Evolutionary conservation across 1,284 basidiomycete genomes (phyloP).

Genomic region (Apiotrichum gracile): DNA sequence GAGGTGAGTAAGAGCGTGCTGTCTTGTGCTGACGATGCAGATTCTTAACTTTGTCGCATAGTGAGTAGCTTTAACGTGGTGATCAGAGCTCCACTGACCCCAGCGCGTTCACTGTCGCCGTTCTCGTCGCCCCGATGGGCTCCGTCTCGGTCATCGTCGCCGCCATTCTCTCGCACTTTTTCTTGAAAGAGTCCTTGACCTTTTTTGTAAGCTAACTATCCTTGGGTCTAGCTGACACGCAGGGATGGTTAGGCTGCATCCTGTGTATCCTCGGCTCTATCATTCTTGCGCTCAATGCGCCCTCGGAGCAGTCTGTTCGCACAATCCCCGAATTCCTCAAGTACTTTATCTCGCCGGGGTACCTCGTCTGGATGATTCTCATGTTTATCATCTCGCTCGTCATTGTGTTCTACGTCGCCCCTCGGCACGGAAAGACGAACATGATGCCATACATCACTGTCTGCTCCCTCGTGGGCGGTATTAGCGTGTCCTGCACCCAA

Average conservation of each 20-base stretch:
- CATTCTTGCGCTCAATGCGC: conserved; percentile 62
- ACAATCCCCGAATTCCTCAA: conserved; percentile 73
- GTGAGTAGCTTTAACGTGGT: conserved; percentile 22
- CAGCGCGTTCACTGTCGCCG: conserved; percentile 40
- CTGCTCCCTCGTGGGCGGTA: conserved; percentile 93
- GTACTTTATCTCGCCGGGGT: conserved; percentile 80
- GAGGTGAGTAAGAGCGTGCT: conserved; percentile 6
- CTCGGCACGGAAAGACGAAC: conserved; percentile 77
- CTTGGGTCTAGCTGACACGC: not conserved
- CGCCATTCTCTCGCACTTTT: conserved; percentile 85
- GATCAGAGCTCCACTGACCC: not conserved
- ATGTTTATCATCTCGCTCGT: conserved; percentile 30
- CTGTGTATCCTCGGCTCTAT: conserved; percentile 74
- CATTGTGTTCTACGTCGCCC: conserved; percentile 39
- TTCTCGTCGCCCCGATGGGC: conserved; percentile 64
- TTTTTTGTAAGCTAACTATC: conserved; percentile 21
- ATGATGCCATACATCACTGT: conserved; percentile 95
- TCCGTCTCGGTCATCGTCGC: conserved; percentile 94
- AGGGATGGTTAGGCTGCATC: conserved; percentile 84
- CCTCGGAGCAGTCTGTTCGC: conserved; percentile 70
- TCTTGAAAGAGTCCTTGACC: conserved; percentile 82
- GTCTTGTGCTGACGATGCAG: conserved; percentile 7
- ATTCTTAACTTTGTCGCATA: conserved; percentile 49
- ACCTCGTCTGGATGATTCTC: conserved; percentile 64
- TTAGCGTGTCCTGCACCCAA: conserved; percentile 91